phyloP scores from a whole-genome alignment of 768 basidiomycete genomes.

The Mycena sanguinolenta region DNA sequence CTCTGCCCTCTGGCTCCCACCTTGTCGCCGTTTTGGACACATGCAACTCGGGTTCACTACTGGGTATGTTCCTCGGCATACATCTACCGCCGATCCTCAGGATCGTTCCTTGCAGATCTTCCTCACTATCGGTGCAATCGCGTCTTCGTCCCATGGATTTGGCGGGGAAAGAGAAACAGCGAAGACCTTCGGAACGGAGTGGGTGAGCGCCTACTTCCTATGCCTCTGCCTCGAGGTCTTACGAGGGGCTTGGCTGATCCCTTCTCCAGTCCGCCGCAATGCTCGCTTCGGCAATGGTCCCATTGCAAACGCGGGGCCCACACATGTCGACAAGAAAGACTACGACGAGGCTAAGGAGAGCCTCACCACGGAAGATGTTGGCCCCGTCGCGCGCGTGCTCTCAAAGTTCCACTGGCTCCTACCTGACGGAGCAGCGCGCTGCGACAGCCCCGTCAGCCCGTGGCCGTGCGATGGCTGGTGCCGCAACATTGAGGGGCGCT shows the following conservation, averaged over 20 bases:
- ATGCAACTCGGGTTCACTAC: constrained; percentile 35
- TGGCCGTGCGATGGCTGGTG: constrained; percentile 31
- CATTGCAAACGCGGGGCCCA: too few relatives aligned
- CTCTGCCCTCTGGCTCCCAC: constrained; percentile 27
- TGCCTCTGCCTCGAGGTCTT: neutral
- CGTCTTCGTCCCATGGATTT: constrained; percentile 32
- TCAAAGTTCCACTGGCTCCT: too few relatives aligned
- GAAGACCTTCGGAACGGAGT: constrained; percentile 5
- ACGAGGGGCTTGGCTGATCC: neutral
- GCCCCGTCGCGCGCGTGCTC: too few relatives aligned
- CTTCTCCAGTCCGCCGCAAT: constrained; percentile 14
- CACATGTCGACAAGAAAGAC: too few relatives aligned
- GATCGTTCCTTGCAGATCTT: constrained; percentile 21
- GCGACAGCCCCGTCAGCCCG: constrained; percentile 19
- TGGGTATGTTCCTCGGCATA: constrained; percentile 15
- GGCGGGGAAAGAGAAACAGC: constrained; percentile 1
- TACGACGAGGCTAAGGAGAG: too few relatives aligned
- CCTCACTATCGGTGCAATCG: constrained; percentile 30
- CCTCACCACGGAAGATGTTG: too few relatives aligned
- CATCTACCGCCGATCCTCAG: neutral
- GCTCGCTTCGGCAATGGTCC: constrained; percentile 9
- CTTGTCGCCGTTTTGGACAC: constrained; percentile 38
- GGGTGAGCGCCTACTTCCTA: constrained; percentile 10
- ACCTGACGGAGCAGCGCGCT: too few relatives aligned
- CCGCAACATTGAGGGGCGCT: neutral